Conservation (phyloP, 192 early-diverging fungal species). For the Podila minutissima region DNA sequence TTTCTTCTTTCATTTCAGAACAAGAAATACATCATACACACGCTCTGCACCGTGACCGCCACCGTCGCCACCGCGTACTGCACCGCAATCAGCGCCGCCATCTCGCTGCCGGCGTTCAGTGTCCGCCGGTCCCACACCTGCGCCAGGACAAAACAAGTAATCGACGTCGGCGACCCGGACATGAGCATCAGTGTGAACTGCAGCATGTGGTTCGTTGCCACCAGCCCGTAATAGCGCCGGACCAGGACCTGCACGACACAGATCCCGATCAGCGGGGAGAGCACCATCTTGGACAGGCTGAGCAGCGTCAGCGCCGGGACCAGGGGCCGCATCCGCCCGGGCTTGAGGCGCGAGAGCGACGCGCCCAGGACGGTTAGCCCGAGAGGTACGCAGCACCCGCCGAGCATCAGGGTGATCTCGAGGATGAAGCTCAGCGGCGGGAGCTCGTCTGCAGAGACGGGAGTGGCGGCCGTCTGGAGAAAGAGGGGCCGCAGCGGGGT, state of each 20-base stretch:
- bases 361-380: constrained; percentile 36
- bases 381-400: constrained; percentile 40
- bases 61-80: constrained; percentile 26
- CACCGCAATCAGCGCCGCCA: constrained; percentile 40
- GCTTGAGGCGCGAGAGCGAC: constrained; percentile 40
- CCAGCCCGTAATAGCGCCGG: constrained; percentile 10
- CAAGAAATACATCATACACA: constrained; percentile 43
- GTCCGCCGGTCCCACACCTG: constrained; percentile 44
- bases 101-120: constrained; percentile 33
- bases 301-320: constrained; percentile 28
- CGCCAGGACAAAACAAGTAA: constrained; percentile 36
- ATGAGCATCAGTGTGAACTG: constrained; percentile 44
- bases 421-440: constrained; percentile 36
- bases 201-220: constrained; percentile 26
- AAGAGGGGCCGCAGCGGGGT: constrained; percentile 20
- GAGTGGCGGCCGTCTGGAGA: constrained; percentile 1
- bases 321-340: constrained; percentile 39
- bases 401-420: constrained; percentile 38
- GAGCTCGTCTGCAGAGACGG: constrained; percentile 24
- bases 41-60: constrained; percentile 16
- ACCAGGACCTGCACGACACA: constrained; percentile 19
- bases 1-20: constrained; percentile 2
- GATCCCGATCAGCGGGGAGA: constrained; percentile 21
- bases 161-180: constrained; percentile 26
- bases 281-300: constrained; percentile 21